Percentiles rank a stretch among this genome's conserved stretches.
Evolutionary conservation across 192 early-diverging fungal species (phyloP).

Genomic region (Entomortierella chlamydospora): DNA sequence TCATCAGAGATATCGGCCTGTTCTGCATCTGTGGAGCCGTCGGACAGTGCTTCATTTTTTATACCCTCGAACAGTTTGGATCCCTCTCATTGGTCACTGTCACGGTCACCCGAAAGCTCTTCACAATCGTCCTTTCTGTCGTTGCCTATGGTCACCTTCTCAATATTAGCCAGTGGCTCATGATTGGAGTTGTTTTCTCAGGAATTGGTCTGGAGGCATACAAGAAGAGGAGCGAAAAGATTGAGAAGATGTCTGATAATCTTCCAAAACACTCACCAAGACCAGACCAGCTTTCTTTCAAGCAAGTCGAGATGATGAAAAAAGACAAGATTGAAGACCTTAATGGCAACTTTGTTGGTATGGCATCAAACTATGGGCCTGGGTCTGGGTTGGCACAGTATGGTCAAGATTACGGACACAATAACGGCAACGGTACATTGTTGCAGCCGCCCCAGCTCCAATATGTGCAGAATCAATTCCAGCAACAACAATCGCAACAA

Average conservation of each 20-base stretch:
- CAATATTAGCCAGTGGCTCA: conserved; percentile 85
- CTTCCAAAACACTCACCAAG: conserved; percentile 44
- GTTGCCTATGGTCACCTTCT: conserved; percentile 89
- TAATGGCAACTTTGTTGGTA: conserved; percentile 39
- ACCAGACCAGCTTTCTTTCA: conserved; percentile 42
- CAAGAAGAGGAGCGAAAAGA: conserved; percentile 69
- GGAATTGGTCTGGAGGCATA: conserved; percentile 85
- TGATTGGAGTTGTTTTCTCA: conserved; percentile 88
- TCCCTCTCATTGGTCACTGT: conserved; percentile 90
- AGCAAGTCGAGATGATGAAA: conserved; percentile 52
- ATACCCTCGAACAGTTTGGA: conserved; percentile 92
- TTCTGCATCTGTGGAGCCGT: conserved; percentile 93
- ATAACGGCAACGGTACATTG: conserved; percentile 34
- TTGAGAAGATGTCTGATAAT: conserved; percentile 50
- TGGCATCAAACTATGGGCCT: conserved; percentile 29
- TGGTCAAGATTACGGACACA: conserved; percentile 18
- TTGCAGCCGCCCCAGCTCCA: conserved; percentile 17
- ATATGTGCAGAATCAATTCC: neutral
- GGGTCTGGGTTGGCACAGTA: conserved; percentile 30
- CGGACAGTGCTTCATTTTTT: conserved; percentile 98
- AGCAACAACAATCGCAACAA: conserved; percentile 17
- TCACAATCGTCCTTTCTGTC: conserved; percentile 93
- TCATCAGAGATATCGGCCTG: conserved; percentile 84
- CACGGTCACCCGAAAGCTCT: conserved; percentile 96
- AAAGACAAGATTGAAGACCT: conserved; percentile 45